These are phyloP conservation scores for Rhynchospora tenuis DNA, from an alignment of 176 grass and related monocot species.

Conservation along the genomic window DNA sequence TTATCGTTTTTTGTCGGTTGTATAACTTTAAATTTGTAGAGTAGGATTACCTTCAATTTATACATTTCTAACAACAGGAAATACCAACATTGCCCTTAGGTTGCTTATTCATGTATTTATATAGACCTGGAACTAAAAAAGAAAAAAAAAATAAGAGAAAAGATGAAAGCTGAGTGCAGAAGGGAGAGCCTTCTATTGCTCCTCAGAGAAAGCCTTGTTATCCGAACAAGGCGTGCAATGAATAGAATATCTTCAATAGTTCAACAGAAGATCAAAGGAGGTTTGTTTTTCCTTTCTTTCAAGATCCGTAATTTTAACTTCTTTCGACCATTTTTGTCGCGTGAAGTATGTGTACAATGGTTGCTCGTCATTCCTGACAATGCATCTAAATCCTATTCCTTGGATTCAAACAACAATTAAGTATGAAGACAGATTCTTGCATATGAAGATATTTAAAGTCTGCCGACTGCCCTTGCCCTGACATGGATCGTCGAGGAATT, in stretches of 20 bases:
- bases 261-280: neutral
- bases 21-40: conserved; percentile 1
- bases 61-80: neutral
- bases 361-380: too few species aligned
- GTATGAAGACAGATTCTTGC: too few species aligned
- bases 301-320: neutral
- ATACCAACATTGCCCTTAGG: neutral
- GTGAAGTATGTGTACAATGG: too few species aligned
- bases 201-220: neutral
- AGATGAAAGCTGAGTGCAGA: conserved; percentile 9
- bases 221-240: conserved; percentile 5
- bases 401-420: too few species aligned
- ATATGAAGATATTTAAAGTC: too few species aligned
- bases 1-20: neutral
- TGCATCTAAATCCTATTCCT: too few species aligned
- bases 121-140: neutral
- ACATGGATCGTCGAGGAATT: too few species aligned
- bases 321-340: neutral
- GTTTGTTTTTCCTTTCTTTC: neutral
- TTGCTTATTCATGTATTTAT: neutral
- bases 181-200: conserved; percentile 9
- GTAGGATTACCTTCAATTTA: neutral
- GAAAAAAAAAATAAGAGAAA: neutral
- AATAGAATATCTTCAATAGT: conserved; percentile 1
- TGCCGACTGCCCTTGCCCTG: too few species aligned